These are phyloP conservation scores for Neofusicoccum ribis DNA, from an alignment of 2,329 filamentous ascomycete species.

Conservation along the genomic window DNA sequence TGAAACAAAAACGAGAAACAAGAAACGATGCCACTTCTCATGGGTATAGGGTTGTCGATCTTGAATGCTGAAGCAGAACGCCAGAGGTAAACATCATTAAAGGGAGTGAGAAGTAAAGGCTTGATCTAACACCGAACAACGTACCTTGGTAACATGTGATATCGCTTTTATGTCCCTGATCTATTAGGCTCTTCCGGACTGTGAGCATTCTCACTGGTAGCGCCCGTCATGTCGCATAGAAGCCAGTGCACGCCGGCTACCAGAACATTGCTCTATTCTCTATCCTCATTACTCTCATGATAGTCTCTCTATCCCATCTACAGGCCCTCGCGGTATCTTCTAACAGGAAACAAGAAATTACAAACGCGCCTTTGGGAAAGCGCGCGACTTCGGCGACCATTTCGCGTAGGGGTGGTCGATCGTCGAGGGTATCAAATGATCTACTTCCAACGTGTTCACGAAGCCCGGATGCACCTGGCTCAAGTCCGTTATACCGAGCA, in stretches of 20 bases:
- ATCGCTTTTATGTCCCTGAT: no score
- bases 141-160: neutral
- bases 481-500: constrained; percentile 64
- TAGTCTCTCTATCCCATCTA: neutral
- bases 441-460: constrained; percentile 50
- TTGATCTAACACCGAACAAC: neutral
- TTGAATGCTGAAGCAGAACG: neutral
- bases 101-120: neutral
- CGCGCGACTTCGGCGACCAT: constrained; percentile 12
- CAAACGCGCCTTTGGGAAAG: constrained; percentile 7
- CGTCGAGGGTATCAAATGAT: constrained; percentile 24
- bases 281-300: neutral
- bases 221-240: neutral
- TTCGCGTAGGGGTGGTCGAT: constrained; percentile 20
- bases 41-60: neutral
- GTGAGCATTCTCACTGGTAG: neutral
- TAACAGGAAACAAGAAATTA: neutral
- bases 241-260: neutral
- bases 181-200: no score
- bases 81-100: neutral
- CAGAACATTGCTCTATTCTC: neutral
- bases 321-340: neutral
- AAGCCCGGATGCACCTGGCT: constrained; percentile 62
- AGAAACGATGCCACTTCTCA: neutral
- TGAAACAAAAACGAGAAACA: neutral